Percentiles rank a stretch among this genome's conserved stretches.
phyloP scores from a whole-genome alignment of 1,284 basidiomycete species.

The Inonotus hispidus region DNA sequence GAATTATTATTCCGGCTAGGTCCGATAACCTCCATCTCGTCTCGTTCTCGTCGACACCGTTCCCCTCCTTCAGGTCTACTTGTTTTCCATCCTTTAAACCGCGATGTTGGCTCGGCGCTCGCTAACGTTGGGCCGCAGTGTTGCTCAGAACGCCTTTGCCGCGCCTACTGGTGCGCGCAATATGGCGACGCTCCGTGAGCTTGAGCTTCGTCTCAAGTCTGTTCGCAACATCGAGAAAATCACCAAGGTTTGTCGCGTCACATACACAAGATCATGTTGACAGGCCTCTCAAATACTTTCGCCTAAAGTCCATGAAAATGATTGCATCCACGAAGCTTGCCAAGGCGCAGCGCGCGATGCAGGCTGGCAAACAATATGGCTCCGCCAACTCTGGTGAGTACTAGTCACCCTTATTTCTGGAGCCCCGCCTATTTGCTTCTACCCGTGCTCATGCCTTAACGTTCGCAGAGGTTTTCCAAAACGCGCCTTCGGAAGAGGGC shows the following conservation, averaged over 20 bases:
- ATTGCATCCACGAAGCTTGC: slow-evolving; percentile 97
- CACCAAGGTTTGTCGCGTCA: slow-evolving; percentile 70
- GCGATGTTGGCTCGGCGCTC: slow-evolving; percentile 61
- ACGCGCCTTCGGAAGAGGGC: slow-evolving; percentile 59
- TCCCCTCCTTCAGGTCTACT: background rate
- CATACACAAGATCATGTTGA: background rate
- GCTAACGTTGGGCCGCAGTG: slow-evolving; percentile 50
- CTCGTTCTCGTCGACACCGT: slow-evolving; percentile 15
- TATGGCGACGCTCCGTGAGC: slow-evolving; percentile 96
- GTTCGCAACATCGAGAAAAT: slow-evolving; percentile 99
- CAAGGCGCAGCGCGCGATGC: slow-evolving; percentile 95
- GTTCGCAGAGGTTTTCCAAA: slow-evolving; percentile 73
- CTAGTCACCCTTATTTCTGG: slow-evolving; percentile 8
- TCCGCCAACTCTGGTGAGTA: slow-evolving; percentile 84
- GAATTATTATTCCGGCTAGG: slow-evolving; percentile 18
- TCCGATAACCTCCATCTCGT: slow-evolving; percentile 17
- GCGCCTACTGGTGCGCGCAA: slow-evolving; percentile 69
- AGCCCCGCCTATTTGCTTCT: background rate
- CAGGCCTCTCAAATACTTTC: background rate
- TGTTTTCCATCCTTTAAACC: slow-evolving; percentile 23
- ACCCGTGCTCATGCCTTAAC: background rate
- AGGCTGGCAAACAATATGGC: slow-evolving; percentile 91
- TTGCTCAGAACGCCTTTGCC: slow-evolving; percentile 51
- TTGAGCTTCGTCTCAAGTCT: slow-evolving; percentile 95
- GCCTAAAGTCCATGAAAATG: slow-evolving; percentile 93